Conservation (phyloP, 108 stramenopile species). For the Chaetoceros tenuissimus region DNA sequence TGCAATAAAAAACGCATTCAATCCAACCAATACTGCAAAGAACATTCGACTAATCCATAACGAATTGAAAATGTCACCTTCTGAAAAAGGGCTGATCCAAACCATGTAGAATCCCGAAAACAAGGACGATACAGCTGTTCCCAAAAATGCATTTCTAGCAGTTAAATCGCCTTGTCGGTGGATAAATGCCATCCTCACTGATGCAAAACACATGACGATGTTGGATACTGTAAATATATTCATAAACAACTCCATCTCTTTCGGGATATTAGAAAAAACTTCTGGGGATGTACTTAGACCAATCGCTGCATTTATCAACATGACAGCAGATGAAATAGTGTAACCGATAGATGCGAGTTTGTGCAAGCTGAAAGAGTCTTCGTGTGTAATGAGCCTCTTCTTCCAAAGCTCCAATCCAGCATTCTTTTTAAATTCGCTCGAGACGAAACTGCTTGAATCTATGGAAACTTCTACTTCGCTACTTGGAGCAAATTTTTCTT, state of each 20-base stretch:
- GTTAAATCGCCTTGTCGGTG: constrained; percentile 17
- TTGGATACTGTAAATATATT: constrained; percentile 12
- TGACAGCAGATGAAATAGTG: constrained; percentile 7
- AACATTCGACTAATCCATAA: neutral
- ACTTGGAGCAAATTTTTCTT: too few relatives aligned
- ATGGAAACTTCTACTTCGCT: too few relatives aligned
- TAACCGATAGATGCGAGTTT: constrained; percentile 17
- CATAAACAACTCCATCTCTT: constrained; percentile 5
- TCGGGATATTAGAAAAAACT: constrained; percentile 11
- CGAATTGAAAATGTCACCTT: constrained; percentile 6
- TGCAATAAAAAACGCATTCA: too few relatives aligned
- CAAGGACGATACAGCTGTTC: constrained; percentile 18
- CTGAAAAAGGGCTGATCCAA: constrained; percentile 19
- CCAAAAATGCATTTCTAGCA: constrained; percentile 22
- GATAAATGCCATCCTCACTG: constrained; percentile 22
- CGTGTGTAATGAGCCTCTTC: too few relatives aligned
- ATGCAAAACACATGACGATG: constrained; percentile 19
- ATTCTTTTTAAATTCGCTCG: too few relatives aligned
- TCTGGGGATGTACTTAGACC: neutral
- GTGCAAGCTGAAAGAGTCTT: constrained; percentile 20
- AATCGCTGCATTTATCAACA: constrained; percentile 13
- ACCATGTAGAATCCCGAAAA: constrained; percentile 25
- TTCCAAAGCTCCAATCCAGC: too few relatives aligned
- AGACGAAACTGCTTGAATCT: too few relatives aligned
- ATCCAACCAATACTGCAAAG: constrained; percentile 9